These are phyloP conservation scores for Quercus tomentella DNA, from an alignment of 331 rosid genomes.

Conservation along the genomic window DNA sequence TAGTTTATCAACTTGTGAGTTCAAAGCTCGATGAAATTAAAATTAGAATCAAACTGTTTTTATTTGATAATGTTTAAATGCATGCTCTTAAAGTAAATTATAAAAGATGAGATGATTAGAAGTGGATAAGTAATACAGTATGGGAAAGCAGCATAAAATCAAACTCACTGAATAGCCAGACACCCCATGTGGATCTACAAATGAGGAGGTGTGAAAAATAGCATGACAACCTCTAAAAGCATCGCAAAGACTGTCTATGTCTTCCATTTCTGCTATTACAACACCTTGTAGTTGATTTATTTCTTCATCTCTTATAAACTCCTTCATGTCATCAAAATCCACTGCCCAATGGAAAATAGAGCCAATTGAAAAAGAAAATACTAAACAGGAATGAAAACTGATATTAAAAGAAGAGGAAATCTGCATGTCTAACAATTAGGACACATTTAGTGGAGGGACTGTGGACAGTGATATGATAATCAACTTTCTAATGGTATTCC, in stretches of 20 bases:
- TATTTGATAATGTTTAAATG: neutral
- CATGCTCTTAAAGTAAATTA: too few species aligned
- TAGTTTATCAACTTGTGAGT: neutral
- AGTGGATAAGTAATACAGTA: neutral
- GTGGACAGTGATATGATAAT: too few species aligned
- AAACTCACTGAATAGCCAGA: conserved; percentile 1
- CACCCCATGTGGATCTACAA: neutral
- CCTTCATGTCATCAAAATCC: neutral
- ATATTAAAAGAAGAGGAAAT: too few species aligned
- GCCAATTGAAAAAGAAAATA: too few species aligned
- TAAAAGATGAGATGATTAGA: neutral
- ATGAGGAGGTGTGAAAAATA: neutral
- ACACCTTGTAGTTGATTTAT: neutral
- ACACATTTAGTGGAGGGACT: too few species aligned
- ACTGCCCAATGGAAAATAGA: neutral
- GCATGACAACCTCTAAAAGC: conserved; percentile 1
- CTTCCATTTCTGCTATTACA: neutral
- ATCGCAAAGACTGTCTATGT: neutral
- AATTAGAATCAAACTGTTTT: neutral
- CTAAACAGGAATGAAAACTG: too few species aligned
- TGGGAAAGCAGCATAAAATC: neutral
- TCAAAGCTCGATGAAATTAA: neutral
- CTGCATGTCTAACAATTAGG: too few species aligned
- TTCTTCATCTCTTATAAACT: neutral
- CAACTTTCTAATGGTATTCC: too few species aligned